Base-by-base conservation (phyloP, 306 rosid species). In the Delonix regia region DNA sequence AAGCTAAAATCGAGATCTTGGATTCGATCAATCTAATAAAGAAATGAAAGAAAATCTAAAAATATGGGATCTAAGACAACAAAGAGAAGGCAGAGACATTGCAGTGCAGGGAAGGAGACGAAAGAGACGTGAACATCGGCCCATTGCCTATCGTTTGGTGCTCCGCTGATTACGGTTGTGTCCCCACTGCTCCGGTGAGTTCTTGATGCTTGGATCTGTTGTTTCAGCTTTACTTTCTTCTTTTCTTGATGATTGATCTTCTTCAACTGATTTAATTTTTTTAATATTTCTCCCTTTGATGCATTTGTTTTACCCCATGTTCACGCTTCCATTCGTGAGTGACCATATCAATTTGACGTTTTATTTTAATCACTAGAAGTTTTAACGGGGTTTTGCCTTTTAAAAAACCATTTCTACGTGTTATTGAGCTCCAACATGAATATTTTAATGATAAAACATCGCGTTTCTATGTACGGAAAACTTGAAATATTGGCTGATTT, bases 151-250 rank as follows among this genome's bases (percentile, higher is more conserved):
- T 47, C 71, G 34, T 71, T 79, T 68, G 75, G 85, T 47, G 78
- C 86, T 83, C 85, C 83, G 83, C 64, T 80, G 76, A 76, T 80
- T 45, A 68, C 84, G 81, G 86, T 62, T 34, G 78, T 83, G 77
- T 55, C 71, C 65, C 75, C 81, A 28, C 69, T 28, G 13, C 77
- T 49, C 80, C 56, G 75, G 81, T 83, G 33, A 80, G 83, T 39
- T 14, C 15, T 75, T 39, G 45, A 82, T 74, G 59, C 41, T 33
- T 67, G 69, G 70, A 64, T 64, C 70, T 64, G 48, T 12, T 33
- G 11, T 63, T 63, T 63, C 27, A n/a, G 39, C 36, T 33, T 63
- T 4, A 64, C 45, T 62, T 64, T 38, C 48, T 64, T 36, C 49
- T 36, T 9, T 24, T 21, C 51, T 22, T 21, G 4, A 41, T 21